Base-by-base conservation (phyloP, 2,329 filamentous ascomycete species). In the Falciphora oryzae region DNA sequence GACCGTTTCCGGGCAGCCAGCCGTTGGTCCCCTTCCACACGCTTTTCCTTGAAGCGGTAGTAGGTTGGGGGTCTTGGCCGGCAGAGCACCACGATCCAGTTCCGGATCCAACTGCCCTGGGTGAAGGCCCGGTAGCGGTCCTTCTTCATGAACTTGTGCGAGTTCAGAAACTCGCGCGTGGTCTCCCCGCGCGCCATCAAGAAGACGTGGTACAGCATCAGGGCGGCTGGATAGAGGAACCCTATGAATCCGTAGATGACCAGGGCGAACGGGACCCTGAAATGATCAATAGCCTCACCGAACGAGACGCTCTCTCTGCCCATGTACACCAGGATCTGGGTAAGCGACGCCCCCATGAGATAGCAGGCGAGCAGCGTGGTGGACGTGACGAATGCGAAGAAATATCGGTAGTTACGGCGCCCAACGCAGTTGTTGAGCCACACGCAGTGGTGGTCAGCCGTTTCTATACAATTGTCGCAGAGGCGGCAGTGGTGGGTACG, bases 341-440 rank as follows among this genome's bases (percentile, higher is more conserved):
- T 86, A n/a, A 97, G 80, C 66, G 87, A 92, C 29, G 90, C 88
- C 27, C 83, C 91, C 35, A 95, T 80, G 59, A 98, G 83, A 71
- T 91, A 94, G 22, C 93, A 73, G 0, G 89, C 85, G 25, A 97
- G 82, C 44, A 97, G 69, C 0, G 92, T 92, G n/a, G 86, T 87
- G 18, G 89, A 87, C 64, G 86, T 87, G 68, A 99, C 88, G 76
- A 97, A 99, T 14, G 90, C 85, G 75, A 98, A 97, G 77, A 99
- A 99, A 76, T 94, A 98, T 68, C 95, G 92, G 78, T 99, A 99
- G 78, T 99, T 99, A 71, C 95, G 91, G 69, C 94, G 89, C 58
- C 95, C 95, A 62, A 99, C 90, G 69, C 95, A 99, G 75, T 99
- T 99, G 79, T 99, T 99, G 68, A 99, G 85, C 95, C 95, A 99